Evolutionary conservation across 257 asterid species (phyloP).

Genomic region (Solanum acaule): DNA sequence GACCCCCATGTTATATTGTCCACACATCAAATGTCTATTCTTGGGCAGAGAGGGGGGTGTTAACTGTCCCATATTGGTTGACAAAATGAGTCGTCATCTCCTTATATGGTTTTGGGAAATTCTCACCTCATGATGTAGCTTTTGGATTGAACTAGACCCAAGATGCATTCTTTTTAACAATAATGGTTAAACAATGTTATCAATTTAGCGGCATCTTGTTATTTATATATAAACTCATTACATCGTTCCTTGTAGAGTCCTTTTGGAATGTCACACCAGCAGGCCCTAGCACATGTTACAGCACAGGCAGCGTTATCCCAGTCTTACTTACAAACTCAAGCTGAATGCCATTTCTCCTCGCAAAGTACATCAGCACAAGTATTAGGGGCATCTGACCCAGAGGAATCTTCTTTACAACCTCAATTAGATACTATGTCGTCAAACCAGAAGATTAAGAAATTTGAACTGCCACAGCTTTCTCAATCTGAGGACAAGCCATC

Average conservation of each 20-base stretch:
- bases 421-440: conserved; percentile 12
- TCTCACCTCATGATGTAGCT: background rate
- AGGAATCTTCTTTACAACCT: conserved; percentile 1
- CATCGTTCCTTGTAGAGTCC: conserved; percentile 57
- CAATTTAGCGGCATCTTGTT: background rate
- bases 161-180: background rate
- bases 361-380: background rate
- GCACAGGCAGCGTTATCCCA: conserved; percentile 89
- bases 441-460: conserved; percentile 24
- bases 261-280: conserved; percentile 98
- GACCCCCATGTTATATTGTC: background rate
- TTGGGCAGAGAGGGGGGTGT: background rate
- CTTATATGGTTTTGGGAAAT: background rate
- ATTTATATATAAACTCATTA: background rate
- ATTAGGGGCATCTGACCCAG: background rate
- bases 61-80: background rate
- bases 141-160: background rate
- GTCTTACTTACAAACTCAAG: conserved; percentile 52
- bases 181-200: background rate
- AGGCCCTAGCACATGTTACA: conserved; percentile 92
- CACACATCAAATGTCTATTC: background rate
- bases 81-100: background rate
- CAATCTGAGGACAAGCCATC: conserved; percentile 41
- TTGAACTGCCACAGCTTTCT: conserved; percentile 36
- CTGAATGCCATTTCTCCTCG: conserved; percentile 31